phyloP scores from a whole-genome alignment of 192 early-diverging fungal species.

The Gorgonomyces haynaldii region DNA sequence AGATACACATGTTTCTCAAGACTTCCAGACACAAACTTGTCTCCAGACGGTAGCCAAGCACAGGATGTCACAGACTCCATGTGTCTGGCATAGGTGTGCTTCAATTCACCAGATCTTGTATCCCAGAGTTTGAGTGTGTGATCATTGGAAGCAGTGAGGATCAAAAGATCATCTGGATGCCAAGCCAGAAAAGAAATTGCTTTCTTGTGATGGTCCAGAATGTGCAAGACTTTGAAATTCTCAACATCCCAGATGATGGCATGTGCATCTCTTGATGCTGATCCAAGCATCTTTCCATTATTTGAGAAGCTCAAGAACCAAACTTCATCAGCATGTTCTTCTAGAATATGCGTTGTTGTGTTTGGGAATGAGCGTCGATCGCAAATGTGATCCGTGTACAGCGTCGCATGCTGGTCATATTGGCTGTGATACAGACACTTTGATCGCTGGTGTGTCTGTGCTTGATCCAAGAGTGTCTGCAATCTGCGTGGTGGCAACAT shows the following conservation, averaged over 20 bases:
- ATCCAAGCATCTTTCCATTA: conserved; percentile 76
- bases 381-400: conserved; percentile 66
- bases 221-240: conserved; percentile 43
- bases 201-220: conserved; percentile 48
- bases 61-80: conserved; percentile 69
- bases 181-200: conserved; percentile 78
- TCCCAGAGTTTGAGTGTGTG: conserved; percentile 73
- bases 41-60: conserved; percentile 76
- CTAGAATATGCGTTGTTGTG: conserved; percentile 51
- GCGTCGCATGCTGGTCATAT: conserved; percentile 40
- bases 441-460: conserved; percentile 55
- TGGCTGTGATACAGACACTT: conserved; percentile 79
- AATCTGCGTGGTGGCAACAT: conserved; percentile 88
- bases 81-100: conserved; percentile 55
- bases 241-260: conserved; percentile 80
- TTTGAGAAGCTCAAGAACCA: conserved; percentile 93
- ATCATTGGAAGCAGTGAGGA: conserved; percentile 77
- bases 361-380: conserved; percentile 45
- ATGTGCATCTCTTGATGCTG: conserved; percentile 78
- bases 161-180: conserved; percentile 70
- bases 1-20: conserved; percentile 64
- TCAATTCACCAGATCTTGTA: conserved; percentile 46
- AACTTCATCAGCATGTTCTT: conserved; percentile 82
- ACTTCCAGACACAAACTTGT: conserved; percentile 75
- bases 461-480: conserved; percentile 70